Evolutionary conservation across 768 basidiomycete species (phyloP), one percentile per base, ranked within the genome.

Genomic region (Amanita polypyramis): DNA sequence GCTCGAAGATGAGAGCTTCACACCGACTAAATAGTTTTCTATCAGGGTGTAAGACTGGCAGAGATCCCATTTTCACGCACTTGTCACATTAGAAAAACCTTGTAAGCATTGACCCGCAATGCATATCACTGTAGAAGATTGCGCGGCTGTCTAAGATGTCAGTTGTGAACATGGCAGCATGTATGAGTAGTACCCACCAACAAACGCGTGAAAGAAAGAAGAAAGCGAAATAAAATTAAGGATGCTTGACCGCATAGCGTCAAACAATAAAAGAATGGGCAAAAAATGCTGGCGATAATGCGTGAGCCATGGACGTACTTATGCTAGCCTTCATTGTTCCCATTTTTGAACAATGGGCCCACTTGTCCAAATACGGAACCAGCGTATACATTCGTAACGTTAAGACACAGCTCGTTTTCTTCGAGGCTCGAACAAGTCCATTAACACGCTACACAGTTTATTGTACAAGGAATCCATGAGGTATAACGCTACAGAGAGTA

Each of bases 21-120:
- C 76, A 54, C 87, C 88, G 51, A 91, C 88, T 91, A 50, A 10
- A 17, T 17, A 17, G 37, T 45, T 46, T 47, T 29, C 39, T 44
- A 41, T 46, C 23, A 50, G 60, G 55, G 46, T 54, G 44, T 32
- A 12, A 15, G 32, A 37, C 19, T n/a, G 49, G 39, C 8, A 45
- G 8, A 49, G 27, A 20, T 3, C 17, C 29, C n/a, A 5, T 44
- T 3, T 38, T 33, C 14, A 64, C 67, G 33, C 49, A 80, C 85
- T 69, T 56, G 85, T 82, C 17, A 73, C 76, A 59, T 89, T 88
- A 33, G 85, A 79, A 65, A 67, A 75, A 51, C 87, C 87, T 63
- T 88, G 74, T 49, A 89, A 66, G 70, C 87, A 90, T 84, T 90
- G 85, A 56, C 87, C 87, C 62, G 87, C 83, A 85, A 87, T 70